Conservation (phyloP, 2,329 filamentous ascomycete species). For the Thermomyces lanuginosus region DNA sequence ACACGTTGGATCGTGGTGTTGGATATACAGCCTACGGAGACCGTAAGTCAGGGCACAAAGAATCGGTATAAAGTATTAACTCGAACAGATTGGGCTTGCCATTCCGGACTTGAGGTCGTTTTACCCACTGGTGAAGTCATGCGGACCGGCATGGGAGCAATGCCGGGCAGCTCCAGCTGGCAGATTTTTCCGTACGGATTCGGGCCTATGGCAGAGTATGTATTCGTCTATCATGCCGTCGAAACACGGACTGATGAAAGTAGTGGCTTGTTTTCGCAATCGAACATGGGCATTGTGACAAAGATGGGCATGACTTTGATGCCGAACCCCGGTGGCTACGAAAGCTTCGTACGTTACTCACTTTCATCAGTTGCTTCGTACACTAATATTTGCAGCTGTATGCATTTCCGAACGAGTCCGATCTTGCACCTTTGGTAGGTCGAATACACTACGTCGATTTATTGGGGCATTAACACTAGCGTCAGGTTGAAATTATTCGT, state of each 20-base stretch:
- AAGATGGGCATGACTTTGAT: slow-evolving; percentile 12
- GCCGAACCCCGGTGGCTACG: slow-evolving; percentile 7
- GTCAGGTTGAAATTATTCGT: slow-evolving; percentile 31
- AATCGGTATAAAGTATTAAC: no score
- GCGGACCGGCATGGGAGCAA: slow-evolving; percentile 26
- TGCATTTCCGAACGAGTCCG: slow-evolving; percentile 8
- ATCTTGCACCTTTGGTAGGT: slow-evolving; percentile 6
- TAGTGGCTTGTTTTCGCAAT: slow-evolving; percentile 10
- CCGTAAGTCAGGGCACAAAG: slow-evolving; percentile 8
- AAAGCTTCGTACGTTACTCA: slow-evolving; percentile 2
- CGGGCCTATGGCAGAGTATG: slow-evolving; percentile 5
- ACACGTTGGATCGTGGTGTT: slow-evolving; percentile 19
- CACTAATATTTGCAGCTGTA: slow-evolving; percentile 2
- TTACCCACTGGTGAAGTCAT: slow-evolving; percentile 24
- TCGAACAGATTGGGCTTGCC: slow-evolving; percentile 23
- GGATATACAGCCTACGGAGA: slow-evolving; percentile 25
- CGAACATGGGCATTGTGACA: slow-evolving; percentile 10
- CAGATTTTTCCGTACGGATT: slow-evolving; percentile 8
- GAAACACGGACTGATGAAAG: neutral
- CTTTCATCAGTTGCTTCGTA: neutral
- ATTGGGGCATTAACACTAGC: neutral
- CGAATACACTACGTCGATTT: neutral
- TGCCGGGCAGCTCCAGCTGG: slow-evolving; percentile 13
- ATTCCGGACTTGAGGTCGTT: slow-evolving; percentile 30
- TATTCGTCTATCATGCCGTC: neutral